These are phyloP conservation scores for Musa acuminata DNA, from an alignment of 176 grass and related monocot genomes.

Conservation along the genomic window DNA sequence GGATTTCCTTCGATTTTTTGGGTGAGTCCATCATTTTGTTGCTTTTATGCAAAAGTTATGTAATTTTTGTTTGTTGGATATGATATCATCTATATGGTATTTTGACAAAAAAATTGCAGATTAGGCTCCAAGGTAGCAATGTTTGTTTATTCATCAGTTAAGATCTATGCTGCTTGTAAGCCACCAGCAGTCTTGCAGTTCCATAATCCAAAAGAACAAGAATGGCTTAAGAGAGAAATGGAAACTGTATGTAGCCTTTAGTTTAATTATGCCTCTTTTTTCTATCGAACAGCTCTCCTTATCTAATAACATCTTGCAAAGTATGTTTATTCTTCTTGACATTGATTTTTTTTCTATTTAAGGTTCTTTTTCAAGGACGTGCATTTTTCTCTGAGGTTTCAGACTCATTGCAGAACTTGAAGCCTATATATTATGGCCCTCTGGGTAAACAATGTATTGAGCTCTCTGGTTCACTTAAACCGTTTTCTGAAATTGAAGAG, in stretches of 20 bases:
- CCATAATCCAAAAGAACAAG: conserved; percentile 44
- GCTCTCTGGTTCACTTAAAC: conserved; percentile 30
- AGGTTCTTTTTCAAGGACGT: conserved; percentile 59
- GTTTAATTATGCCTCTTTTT: neutral
- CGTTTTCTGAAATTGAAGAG: conserved; percentile 48
- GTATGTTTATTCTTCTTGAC: conserved; percentile 27
- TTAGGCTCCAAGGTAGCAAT: conserved; percentile 78
- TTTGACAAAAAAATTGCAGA: conserved; percentile 34
- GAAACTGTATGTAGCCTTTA: conserved; percentile 46
- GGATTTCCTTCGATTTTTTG: conserved; percentile 86
- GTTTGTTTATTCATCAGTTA: conserved; percentile 73
- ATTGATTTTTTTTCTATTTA: conserved; percentile 17
- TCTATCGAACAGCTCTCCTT: too few relatives aligned
- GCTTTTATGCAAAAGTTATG: neutral
- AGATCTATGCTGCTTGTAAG: conserved; percentile 68
- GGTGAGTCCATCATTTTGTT: conserved; percentile 37
- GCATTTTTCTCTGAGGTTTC: conserved; percentile 61
- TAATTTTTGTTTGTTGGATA: neutral
- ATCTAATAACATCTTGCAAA: too few relatives aligned
- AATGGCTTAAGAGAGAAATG: conserved; percentile 53
- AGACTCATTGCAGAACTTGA: conserved; percentile 33
- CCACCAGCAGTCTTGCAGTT: conserved; percentile 61
- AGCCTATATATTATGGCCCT: conserved; percentile 25
- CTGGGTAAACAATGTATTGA: conserved; percentile 13
- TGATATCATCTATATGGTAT: neutral